Base-by-base conservation (phyloP, 352 stramenopile species). In the Pythium myriotylum region DNA sequence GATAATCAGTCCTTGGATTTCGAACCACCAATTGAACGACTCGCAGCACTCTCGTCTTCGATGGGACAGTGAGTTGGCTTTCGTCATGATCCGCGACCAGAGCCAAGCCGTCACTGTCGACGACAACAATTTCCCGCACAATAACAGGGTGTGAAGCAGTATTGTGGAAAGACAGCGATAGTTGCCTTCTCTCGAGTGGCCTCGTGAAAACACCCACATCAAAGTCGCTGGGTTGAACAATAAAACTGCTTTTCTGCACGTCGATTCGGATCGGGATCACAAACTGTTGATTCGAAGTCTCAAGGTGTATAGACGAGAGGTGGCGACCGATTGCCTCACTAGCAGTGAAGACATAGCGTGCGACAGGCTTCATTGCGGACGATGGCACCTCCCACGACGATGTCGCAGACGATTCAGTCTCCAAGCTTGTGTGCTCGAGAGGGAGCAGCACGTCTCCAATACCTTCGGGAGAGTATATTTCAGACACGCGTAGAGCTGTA, bases 391-490 rank as follows among this genome's bases (percentile, higher is more conserved):
- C 70, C 77, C 79, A 91, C 29, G 52, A 46, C 1, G 67, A 60
- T 2, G 42, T 29, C 7, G 33, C 54, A 16, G 42, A n/a, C 24
- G 2, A 40, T 4, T 40, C 47, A 23, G 27, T 55, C 10, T 20
- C 19, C 5, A 43, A 29, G 13, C 49, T 24, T 32, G 12, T 10
- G 29, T 23, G 55, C 14, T 16, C 67, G 43, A 20, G 37, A 4
- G 35, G 41, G 12, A 61, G 45, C 3, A 58, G 47, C 0, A 88
- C 33, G 24, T 74, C 40, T 20, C 82, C 62, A 35, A 78, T 59
- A 6, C 68, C 60, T 41, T 88, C 72, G 12, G 74, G 45, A 14
- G 73, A 62, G 20, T 75, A 88, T 12, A 84, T 54, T 33, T 91
- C 78, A 0, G 72, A 70, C 20, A 91, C 63, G 27, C 71, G 75